Conservation (phyloP, 768 basidiomycete genomes). For the Mrakia frigida region DNA sequence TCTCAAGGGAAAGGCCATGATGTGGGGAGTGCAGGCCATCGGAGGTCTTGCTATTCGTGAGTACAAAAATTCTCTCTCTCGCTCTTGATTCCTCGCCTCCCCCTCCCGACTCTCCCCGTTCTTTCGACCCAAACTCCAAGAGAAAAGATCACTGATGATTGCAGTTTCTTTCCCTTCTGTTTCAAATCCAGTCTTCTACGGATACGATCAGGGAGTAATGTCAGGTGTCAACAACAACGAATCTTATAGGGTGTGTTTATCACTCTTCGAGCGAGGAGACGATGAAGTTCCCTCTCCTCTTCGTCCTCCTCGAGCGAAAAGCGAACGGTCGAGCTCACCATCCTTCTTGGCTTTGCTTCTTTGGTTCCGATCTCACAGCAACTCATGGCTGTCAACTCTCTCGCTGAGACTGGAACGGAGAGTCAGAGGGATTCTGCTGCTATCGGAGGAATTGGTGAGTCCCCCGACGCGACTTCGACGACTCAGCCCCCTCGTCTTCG, state of each 20-base stretch:
- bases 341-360: neutral
- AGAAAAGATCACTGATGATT: neutral
- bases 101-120: neutral
- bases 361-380: neutral
- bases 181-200: neutral
- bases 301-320: neutral
- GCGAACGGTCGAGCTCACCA: neutral
- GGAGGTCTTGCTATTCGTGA: constrained; percentile 24
- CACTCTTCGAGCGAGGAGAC: neutral
- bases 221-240: constrained; percentile 23
- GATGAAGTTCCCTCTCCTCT: too few species aligned
- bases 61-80: neutral
- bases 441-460: constrained; percentile 27
- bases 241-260: constrained; percentile 2
- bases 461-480: neutral
- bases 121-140: neutral
- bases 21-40: constrained; percentile 23
- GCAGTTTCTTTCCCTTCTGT: neutral
- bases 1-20: constrained; percentile 27
- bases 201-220: constrained; percentile 33
- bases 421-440: constrained; percentile 30
- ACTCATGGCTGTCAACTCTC: neutral
- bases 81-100: too few species aligned
- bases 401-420: neutral
- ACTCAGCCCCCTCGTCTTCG: too few species aligned